Base-by-base conservation (phyloP, 345 rosid genomes). In the Camelina hispida region DNA sequence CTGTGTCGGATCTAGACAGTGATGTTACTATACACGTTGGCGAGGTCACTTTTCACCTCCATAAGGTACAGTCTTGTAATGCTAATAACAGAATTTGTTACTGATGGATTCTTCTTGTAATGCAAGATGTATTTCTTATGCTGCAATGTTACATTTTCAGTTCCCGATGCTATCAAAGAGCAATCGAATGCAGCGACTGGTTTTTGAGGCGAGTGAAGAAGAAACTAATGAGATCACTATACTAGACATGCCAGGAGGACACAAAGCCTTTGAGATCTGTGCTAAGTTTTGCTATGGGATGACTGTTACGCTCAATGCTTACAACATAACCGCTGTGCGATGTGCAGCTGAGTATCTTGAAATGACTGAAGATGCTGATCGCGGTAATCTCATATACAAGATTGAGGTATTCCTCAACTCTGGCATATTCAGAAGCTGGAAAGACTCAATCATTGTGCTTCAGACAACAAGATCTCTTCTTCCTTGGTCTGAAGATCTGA, bases 251-350 rank as follows among this genome's bases (percentile, higher is more conserved):
- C 97, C 98, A 4, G 98, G 98, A 56, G 96, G 98, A 30, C 81
- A 88, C 11, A 85, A 87, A 79, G 89, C 98, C 48, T 93, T 93
- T 66, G 98, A 93, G 80, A 88, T 89, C 57, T 93, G 98, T 83
- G 95, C 96, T 1, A 93, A 93, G 78, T 93, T 91, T 81, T 93
- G 98, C 85, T 93, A 93, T 66, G 97, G 94, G 40, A 89, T 93
- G 90, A 88, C 81, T 0, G 96, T 93, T 22, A 91, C 90, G 1
- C 91, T 93, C 40, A 93, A 87, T 80, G 93, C 97, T 43, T 88
- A 85, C 82, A 88, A 89, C 75, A 93, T 93, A 66, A 91, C 87
- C 6, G 90, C 95, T 61, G 87, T 87, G 58, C 87, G 97, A 25
- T 93, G 98, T 35, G 96, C 94, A 2, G 96, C 98, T 4, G 93